phyloP scores from a whole-genome alignment of 306 rosid genomes.

The Pterocarpus santalinus region DNA sequence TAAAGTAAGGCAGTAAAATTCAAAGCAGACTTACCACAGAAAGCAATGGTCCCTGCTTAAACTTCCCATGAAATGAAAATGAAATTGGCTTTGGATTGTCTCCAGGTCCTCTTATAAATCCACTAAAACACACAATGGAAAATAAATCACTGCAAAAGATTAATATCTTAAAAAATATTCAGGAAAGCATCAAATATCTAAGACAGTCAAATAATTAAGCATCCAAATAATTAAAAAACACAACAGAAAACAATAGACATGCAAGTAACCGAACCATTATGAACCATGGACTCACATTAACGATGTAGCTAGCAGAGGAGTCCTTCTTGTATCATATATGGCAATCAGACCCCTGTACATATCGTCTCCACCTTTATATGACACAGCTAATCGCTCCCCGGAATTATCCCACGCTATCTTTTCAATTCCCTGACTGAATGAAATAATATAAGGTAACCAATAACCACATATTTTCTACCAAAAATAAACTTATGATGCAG shows the following conservation, averaged over 20 bases:
- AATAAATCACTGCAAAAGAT: conserved; percentile 21
- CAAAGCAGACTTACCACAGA: conserved; percentile 73
- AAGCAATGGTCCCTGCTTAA: conserved; percentile 93
- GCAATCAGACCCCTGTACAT: conserved; percentile 83
- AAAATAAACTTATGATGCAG: conserved; percentile 26
- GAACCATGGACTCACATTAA: conserved; percentile 73
- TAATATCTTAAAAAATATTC: not conserved
- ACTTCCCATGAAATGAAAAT: conserved; percentile 82
- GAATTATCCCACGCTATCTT: conserved; percentile 97
- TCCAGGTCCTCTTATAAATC: conserved; percentile 98
- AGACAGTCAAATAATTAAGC: not conserved
- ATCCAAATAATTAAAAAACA: conserved; percentile 16
- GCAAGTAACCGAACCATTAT: conserved; percentile 10
- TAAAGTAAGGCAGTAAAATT: conserved; percentile 14
- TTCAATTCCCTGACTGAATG: conserved; percentile 82
- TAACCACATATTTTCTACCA: conserved; percentile 30
- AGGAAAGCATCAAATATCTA: conserved; percentile 2
- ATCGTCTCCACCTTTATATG: conserved; percentile 82
- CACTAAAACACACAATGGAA: conserved; percentile 60
- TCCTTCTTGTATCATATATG: conserved; percentile 81
- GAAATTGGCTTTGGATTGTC: conserved; percentile 79
- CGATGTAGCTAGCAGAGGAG: conserved; percentile 79
- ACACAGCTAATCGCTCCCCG: conserved; percentile 94
- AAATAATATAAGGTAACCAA: conserved; percentile 42
- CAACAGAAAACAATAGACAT: not conserved